phyloP scores from a whole-genome alignment of 352 stramenopile species.

The Thraustotheca clavata region DNA sequence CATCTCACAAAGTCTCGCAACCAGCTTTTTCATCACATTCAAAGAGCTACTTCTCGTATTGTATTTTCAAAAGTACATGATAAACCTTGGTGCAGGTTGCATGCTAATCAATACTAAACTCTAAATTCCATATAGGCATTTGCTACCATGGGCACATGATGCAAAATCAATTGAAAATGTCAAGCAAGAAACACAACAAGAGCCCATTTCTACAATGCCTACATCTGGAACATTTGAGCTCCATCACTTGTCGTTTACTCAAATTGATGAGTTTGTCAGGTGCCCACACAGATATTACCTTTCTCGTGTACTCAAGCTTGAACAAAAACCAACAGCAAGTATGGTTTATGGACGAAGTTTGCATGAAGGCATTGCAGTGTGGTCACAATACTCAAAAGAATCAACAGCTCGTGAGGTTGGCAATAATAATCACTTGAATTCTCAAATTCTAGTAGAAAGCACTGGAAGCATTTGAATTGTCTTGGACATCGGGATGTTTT shows the following conservation, averaged over 20 bases:
- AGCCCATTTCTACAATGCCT: background rate
- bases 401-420: slow-evolving; percentile 13
- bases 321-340: slow-evolving; percentile 34
- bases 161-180: too few relatives aligned
- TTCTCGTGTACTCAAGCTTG: slow-evolving; percentile 48
- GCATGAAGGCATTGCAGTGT: slow-evolving; percentile 57
- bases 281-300: slow-evolving; percentile 78
- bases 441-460: slow-evolving; percentile 21
- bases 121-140: background rate
- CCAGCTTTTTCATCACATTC: too few relatives aligned
- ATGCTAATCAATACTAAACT: background rate
- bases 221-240: slow-evolving; percentile 45
- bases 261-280: slow-evolving; percentile 70
- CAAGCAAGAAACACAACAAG: too few relatives aligned
- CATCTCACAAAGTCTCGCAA: too few relatives aligned
- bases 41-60: background rate
- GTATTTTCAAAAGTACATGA: background rate
- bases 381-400: background rate
- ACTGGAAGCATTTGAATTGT: slow-evolving; percentile 2
- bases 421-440: slow-evolving; percentile 14
- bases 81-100: background rate
- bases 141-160: too few relatives aligned
- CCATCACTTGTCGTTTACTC: slow-evolving; percentile 66
- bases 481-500: slow-evolving; percentile 15
- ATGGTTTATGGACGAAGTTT: slow-evolving; percentile 72